A percentile compares a stretch with the other conserved stretches of the same genome.
These are phyloP conservation scores for Russula abietina DNA, from an alignment of 768 basidiomycete genomes.

Conservation along the genomic window DNA sequence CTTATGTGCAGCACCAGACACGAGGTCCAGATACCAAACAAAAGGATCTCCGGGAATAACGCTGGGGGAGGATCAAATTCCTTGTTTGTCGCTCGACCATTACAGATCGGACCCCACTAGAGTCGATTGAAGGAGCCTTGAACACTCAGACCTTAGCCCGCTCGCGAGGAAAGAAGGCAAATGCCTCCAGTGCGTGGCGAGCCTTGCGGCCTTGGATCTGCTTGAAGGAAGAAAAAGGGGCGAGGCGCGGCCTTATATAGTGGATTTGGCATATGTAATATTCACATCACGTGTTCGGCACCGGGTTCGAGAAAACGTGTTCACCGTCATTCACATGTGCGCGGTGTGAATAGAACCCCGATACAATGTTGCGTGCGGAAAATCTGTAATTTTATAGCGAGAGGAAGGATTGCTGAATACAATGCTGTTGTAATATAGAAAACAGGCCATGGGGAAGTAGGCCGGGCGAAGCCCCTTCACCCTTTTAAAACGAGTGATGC, in stretches of 20 bases:
- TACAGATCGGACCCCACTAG: constrained; percentile 58
- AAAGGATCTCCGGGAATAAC: constrained; percentile 41
- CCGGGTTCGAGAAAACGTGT: not conserved
- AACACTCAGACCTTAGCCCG: constrained; percentile 83
- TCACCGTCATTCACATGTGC: not conserved
- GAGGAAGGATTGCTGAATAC: not conserved
- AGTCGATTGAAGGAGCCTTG: constrained; percentile 54
- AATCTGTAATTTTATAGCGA: not conserved
- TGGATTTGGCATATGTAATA: not conserved
- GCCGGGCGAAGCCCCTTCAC: too few species aligned
- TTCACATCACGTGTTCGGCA: constrained; percentile 18
- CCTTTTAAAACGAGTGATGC: too few species aligned
- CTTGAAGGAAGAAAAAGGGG: constrained; percentile 16
- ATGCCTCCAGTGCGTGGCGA: constrained; percentile 47
- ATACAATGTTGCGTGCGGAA: not conserved
- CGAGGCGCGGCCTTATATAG: not conserved
- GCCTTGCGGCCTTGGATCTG: constrained; percentile 64
- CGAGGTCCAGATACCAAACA: constrained; percentile 34
- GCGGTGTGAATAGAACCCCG: not conserved
- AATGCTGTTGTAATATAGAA: too few species aligned
- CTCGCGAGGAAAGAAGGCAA: constrained; percentile 43
- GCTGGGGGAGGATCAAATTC: constrained; percentile 35
- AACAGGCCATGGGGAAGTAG: too few species aligned
- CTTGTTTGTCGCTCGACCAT: constrained; percentile 61
- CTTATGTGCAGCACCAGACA: constrained; percentile 7